These are phyloP conservation scores for Citrus cavaleriei DNA, from an alignment of 345 rosid species.

Conservation along the genomic window DNA sequence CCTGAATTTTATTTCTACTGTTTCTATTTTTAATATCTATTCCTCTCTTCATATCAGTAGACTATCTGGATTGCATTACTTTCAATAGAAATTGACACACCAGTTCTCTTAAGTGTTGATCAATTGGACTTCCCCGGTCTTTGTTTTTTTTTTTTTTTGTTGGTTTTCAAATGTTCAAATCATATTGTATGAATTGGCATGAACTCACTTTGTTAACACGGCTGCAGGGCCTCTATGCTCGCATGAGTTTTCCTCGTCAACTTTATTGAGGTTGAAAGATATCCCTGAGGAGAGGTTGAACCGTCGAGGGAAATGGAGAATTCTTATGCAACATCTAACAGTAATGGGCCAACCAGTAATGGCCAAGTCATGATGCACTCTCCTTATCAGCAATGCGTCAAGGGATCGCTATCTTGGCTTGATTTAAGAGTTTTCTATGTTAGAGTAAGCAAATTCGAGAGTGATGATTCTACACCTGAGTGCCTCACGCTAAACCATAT, in stretches of 20 bases:
- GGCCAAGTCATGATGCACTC: slow-evolving; percentile 32
- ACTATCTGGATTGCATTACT: not conserved
- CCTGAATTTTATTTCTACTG: not conserved
- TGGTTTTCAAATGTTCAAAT: not conserved
- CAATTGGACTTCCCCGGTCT: not conserved
- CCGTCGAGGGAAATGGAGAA: slow-evolving; percentile 43
- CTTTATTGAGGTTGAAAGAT: slow-evolving; percentile 24
- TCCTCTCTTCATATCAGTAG: not conserved
- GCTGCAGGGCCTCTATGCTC: slow-evolving; percentile 23
- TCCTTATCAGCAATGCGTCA: slow-evolving; percentile 32
- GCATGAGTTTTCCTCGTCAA: slow-evolving; percentile 14
- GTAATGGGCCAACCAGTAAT: slow-evolving; percentile 29
- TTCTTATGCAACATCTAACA: slow-evolving; percentile 36
- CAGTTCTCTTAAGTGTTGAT: not conserved
- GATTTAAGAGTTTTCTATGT: slow-evolving; percentile 90
- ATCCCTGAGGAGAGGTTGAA: slow-evolving; percentile 17
- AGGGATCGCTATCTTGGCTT: slow-evolving; percentile 50
- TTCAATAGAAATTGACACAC: not conserved
- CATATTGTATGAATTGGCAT: slow-evolving; percentile 10
- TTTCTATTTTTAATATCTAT: not conserved
- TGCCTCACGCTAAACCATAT: slow-evolving; percentile 65
- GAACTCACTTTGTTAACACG: slow-evolving; percentile 10
- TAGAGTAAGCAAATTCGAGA: slow-evolving; percentile 56
- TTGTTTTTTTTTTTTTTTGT: not conserved
- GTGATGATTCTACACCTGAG: slow-evolving; percentile 63